Conservation (phyloP, 2,329 filamentous ascomycete species). For the Lasiodiplodia sp. region DNA sequence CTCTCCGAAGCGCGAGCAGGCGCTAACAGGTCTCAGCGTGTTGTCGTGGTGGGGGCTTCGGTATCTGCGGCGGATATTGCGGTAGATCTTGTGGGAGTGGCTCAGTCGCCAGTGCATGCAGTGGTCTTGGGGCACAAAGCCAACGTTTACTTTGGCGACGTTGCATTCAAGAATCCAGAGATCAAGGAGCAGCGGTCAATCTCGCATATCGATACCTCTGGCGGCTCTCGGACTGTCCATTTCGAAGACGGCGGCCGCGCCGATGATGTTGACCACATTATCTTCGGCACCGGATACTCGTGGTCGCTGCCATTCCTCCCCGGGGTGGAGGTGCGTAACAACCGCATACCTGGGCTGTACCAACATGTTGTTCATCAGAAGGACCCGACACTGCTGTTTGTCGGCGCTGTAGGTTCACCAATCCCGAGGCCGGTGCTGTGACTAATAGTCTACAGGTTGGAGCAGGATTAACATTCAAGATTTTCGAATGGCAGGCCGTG, state of each 20-base stretch:
- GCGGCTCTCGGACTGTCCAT: constrained; percentile 54
- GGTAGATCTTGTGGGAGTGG: constrained; percentile 58
- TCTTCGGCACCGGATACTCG: constrained; percentile 72
- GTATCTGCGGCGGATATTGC: constrained; percentile 71
- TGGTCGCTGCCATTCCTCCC: constrained; percentile 68
- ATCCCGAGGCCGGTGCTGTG: not conserved
- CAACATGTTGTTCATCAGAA: constrained; percentile 64
- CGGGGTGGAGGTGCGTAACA: constrained; percentile 59
- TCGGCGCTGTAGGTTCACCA: constrained; percentile 59
- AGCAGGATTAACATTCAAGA: constrained; percentile 69
- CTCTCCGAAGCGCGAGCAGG: not conserved
- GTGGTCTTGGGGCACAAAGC: constrained; percentile 62
- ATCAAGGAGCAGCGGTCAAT: constrained; percentile 60
- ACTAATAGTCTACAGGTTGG: constrained; percentile 38
- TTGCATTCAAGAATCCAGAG: constrained; percentile 66
- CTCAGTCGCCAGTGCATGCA: constrained; percentile 58
- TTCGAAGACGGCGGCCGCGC: constrained; percentile 64
- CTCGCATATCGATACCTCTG: constrained; percentile 49
- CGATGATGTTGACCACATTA: constrained; percentile 65
- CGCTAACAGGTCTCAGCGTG: constrained; percentile 52
- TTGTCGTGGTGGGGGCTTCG: constrained; percentile 69
- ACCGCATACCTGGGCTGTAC: constrained; percentile 64
- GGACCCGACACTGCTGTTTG: constrained; percentile 64
- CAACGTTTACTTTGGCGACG: constrained; percentile 64
- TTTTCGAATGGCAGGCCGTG: constrained; percentile 74